Conservation (phyloP, 306 rosid species). For the Heteromeles arbutifolia region DNA sequence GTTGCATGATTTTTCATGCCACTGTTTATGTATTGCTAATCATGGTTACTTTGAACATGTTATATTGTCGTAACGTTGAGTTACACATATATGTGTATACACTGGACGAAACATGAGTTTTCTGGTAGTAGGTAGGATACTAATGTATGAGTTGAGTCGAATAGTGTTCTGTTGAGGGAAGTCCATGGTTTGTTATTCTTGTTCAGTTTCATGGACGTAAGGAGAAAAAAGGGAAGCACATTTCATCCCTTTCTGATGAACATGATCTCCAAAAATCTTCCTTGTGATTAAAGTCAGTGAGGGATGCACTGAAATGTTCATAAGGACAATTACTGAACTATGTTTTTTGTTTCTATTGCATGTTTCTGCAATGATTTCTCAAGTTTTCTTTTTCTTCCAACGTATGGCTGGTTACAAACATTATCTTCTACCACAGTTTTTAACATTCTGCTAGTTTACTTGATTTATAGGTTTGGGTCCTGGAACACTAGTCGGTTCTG, state of each 20-base stretch:
- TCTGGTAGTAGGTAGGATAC: neutral
- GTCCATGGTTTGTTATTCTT: neutral
- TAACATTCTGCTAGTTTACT: conserved; percentile 10
- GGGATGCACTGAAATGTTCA: neutral
- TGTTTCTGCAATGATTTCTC: neutral
- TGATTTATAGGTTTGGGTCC: conserved; percentile 85
- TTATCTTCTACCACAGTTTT: neutral
- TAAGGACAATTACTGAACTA: neutral
- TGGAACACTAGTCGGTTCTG: conserved; percentile 96
- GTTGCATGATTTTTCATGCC: neutral
- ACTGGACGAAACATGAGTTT: no score
- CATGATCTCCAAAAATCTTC: neutral
- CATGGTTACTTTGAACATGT: no score
- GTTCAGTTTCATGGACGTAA: neutral
- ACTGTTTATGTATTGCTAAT: no score
- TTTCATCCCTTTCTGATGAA: neutral
- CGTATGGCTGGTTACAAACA: neutral
- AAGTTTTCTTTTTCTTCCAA: neutral
- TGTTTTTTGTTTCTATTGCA: neutral
- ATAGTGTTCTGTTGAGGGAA: neutral
- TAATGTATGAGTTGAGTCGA: neutral
- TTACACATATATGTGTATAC: neutral
- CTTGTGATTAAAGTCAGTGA: neutral
- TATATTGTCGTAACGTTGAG: neutral
- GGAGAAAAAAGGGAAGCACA: neutral